phyloP scores from a whole-genome alignment of 441 rosid genomes.

The Erodium texanum region DNA sequence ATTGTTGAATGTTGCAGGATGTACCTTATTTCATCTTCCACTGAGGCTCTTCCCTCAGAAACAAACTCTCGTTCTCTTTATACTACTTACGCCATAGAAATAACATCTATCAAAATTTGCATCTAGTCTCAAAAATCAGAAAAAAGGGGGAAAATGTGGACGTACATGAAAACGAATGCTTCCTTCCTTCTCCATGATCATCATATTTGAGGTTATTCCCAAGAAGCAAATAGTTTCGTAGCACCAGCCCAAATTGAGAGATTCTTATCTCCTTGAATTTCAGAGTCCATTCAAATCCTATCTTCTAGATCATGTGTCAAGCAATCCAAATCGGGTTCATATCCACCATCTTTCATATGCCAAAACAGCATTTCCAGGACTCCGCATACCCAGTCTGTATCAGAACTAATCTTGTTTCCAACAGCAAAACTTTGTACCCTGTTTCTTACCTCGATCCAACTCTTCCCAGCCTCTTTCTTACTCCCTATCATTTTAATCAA shows the following conservation, averaged over 20 bases:
- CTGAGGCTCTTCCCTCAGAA: not conserved
- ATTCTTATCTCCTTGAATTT: not conserved
- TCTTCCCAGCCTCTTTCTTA: slow-evolving; percentile 75
- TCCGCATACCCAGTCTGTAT: slow-evolving; percentile 31
- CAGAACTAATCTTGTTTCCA: slow-evolving; percentile 37
- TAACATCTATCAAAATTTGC: not conserved
- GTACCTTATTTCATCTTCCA: not conserved
- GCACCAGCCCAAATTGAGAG: not conserved
- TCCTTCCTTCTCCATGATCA: not conserved
- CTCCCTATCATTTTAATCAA: slow-evolving; percentile 44
- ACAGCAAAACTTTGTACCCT: slow-evolving; percentile 52
- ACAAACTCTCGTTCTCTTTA: not conserved
- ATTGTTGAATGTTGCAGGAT: not conserved
- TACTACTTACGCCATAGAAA: not conserved
- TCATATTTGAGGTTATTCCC: too few species aligned
- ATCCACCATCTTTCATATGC: slow-evolving; percentile 40
- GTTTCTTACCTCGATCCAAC: slow-evolving; percentile 67
- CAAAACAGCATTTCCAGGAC: slow-evolving; percentile 38
- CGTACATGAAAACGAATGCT: not conserved
- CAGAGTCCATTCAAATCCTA: slow-evolving; percentile 19
- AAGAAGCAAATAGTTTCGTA: not conserved
- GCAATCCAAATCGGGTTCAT: slow-evolving; percentile 33
- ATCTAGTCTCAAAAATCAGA: not conserved
- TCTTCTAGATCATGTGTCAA: slow-evolving; percentile 36
- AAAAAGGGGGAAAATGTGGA: not conserved